Conservation (phyloP, 1,284 basidiomycete genomes). For the Leccinum proliferum region DNA sequence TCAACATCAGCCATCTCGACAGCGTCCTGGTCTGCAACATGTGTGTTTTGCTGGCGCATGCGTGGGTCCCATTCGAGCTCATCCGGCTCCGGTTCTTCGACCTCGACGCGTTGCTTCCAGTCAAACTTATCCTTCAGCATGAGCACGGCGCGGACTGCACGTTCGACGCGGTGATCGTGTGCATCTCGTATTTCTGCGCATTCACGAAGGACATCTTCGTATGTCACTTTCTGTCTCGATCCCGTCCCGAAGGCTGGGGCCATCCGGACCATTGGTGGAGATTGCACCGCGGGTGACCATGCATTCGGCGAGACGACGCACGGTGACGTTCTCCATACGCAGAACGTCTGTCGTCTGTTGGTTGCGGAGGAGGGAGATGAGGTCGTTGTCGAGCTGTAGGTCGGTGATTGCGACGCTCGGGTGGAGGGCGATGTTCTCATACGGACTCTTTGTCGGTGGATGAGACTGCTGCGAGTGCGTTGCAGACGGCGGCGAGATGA, state of each 20-base stretch:
- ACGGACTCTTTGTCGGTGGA: slow-evolving; percentile 35
- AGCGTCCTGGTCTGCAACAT: slow-evolving; percentile 21
- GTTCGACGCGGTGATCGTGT: slow-evolving; percentile 66
- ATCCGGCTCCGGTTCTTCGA: slow-evolving; percentile 70
- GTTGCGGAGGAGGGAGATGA: slow-evolving; percentile 67
- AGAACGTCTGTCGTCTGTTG: slow-evolving; percentile 73
- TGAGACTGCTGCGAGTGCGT: slow-evolving; percentile 17
- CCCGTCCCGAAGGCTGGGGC: slow-evolving; percentile 4
- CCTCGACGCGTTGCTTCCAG: slow-evolving; percentile 68
- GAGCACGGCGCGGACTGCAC: slow-evolving; percentile 64
- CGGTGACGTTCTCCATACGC: slow-evolving; percentile 59
- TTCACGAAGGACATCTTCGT: slow-evolving; percentile 53
- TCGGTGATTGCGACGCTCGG: slow-evolving; percentile 54
- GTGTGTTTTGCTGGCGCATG: slow-evolving; percentile 23
- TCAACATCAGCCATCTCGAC: slow-evolving; percentile 37
- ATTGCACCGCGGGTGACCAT: slow-evolving; percentile 58
- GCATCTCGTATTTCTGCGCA: slow-evolving; percentile 59
- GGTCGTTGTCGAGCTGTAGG: slow-evolving; percentile 60
- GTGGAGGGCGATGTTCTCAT: slow-evolving; percentile 61
- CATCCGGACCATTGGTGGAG: slow-evolving; percentile 38
- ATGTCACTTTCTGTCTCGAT: slow-evolving; percentile 18
- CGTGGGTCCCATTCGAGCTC: slow-evolving; percentile 64
- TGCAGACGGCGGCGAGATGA: slow-evolving; percentile 37
- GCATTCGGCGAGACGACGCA: slow-evolving; percentile 59
- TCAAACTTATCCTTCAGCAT: slow-evolving; percentile 73